Evolutionary conservation across 2,329 filamentous ascomycete genomes (phyloP).

Genomic region (Colletotrichum sojae): DNA sequence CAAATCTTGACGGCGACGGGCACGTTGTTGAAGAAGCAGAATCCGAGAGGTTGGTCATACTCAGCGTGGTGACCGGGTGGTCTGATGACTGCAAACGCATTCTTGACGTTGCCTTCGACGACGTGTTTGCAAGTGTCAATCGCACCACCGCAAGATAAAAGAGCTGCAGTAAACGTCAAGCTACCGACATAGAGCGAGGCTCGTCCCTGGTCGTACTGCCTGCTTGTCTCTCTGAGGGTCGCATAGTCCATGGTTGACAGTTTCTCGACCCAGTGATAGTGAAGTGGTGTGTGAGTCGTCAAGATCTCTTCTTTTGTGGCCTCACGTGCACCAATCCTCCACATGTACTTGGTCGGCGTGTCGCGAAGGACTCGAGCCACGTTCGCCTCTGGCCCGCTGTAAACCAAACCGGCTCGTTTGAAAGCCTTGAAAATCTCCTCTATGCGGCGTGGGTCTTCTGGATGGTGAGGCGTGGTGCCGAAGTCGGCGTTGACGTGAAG

Average conservation of each 20-base stretch:
- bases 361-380: constrained; percentile 65
- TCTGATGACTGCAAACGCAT: constrained; percentile 94
- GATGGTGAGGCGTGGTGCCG: constrained; percentile 83
- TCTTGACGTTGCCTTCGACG: constrained; percentile 85
- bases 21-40: constrained; percentile 98
- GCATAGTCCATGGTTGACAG: constrained; percentile 69
- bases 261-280: constrained; percentile 82
- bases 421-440: constrained; percentile 94
- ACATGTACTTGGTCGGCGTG: constrained; percentile 74
- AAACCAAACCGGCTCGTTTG: constrained; percentile 84
- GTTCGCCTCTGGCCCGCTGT: constrained; percentile 69
- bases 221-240: constrained; percentile 78
- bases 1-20: constrained; percentile 92
- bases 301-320: constrained; percentile 86
- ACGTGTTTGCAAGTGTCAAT: constrained; percentile 98
- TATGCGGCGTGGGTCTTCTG: constrained; percentile 93
- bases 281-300: constrained; percentile 81
- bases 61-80: constrained; percentile 97
- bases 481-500: constrained; percentile 91
- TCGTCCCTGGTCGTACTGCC: constrained; percentile 71
- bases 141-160: constrained; percentile 90
- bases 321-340: constrained; percentile 82
- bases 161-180: constrained; percentile 84
- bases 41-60: constrained; percentile 87
- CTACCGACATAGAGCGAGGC: constrained; percentile 88